These are phyloP conservation scores for Agaricus subrufescens DNA, from an alignment of 768 basidiomycete genomes.

Conservation along the genomic window DNA sequence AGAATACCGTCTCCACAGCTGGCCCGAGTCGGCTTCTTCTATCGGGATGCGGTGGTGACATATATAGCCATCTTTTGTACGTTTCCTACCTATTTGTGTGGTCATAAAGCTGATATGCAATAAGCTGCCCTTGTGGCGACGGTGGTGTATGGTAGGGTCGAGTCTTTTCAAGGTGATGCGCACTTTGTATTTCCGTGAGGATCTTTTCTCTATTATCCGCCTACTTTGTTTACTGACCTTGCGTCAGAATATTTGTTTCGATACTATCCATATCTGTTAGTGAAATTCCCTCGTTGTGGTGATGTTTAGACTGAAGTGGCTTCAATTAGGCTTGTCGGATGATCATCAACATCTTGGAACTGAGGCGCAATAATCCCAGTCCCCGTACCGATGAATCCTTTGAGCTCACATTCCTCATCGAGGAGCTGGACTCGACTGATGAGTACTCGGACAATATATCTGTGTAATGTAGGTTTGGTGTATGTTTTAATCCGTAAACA, in stretches of 20 bases:
- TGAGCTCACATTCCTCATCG: neutral
- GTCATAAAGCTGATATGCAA: neutral
- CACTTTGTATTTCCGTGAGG: constrained; percentile 3
- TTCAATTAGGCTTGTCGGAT: neutral
- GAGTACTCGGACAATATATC: neutral
- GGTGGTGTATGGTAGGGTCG: neutral
- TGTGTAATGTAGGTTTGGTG: neutral
- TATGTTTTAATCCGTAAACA: neutral
- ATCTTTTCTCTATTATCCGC: too few species aligned
- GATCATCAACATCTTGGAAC: constrained; percentile 1
- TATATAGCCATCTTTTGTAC: neutral
- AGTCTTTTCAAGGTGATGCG: neutral
- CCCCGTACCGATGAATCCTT: neutral
- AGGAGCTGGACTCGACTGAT: neutral
- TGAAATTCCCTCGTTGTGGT: neutral
- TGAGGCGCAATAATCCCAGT: neutral
- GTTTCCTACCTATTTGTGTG: neutral
- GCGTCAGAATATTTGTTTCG: neutral
- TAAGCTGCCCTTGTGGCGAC: neutral
- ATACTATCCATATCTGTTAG: neutral
- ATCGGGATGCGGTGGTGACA: neutral
- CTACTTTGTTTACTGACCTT: neutral
- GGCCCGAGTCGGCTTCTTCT: neutral
- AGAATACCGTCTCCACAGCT: too few species aligned
- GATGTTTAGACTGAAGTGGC: neutral